These are phyloP conservation scores for Taphrina sp. DNA, from an alignment of 1,139 yeast genomes.

Conservation along the genomic window DNA sequence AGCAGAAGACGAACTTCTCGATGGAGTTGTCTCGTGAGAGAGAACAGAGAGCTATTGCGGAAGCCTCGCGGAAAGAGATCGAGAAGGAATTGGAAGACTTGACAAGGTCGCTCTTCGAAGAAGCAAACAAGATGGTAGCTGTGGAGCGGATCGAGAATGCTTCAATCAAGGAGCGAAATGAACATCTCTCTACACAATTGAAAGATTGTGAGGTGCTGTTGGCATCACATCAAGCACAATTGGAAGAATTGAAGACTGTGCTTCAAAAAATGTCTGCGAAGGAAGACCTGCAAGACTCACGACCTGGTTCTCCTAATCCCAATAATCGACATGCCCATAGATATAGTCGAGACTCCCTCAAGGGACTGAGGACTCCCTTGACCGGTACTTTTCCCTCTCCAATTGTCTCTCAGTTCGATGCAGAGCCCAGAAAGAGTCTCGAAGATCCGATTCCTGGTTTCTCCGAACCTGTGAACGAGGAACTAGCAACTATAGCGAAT, in stretches of 20 bases:
- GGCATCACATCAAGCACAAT: constrained; percentile 65
- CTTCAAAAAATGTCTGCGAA: constrained; percentile 49
- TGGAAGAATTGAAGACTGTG: constrained; percentile 64
- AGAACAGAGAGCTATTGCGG: constrained; percentile 46
- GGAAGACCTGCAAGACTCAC: constrained; percentile 31
- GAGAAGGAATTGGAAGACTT: constrained; percentile 70
- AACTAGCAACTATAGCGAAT: neutral
- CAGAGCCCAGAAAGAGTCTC: neutral
- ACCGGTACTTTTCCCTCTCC: constrained; percentile 17
- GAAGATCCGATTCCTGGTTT: neutral
- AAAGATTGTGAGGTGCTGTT: constrained; percentile 70
- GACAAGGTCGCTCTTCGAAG: constrained; percentile 64
- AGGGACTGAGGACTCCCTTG: constrained; percentile 21
- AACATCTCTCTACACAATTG: constrained; percentile 62
- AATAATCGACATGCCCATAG: constrained; percentile 6
- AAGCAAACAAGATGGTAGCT: constrained; percentile 72
- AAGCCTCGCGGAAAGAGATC: constrained; percentile 53
- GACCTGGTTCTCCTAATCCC: constrained; percentile 30
- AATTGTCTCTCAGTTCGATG: neutral
- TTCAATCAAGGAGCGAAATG: constrained; percentile 47
- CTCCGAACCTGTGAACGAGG: no score
- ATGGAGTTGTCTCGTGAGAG: constrained; percentile 39
- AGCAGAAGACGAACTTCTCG: constrained; percentile 39
- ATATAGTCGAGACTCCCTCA: constrained; percentile 17
- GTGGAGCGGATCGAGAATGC: constrained; percentile 54